Evolutionary conservation across 768 basidiomycete genomes (phyloP).

Genomic region (Mycena capillaripes): DNA sequence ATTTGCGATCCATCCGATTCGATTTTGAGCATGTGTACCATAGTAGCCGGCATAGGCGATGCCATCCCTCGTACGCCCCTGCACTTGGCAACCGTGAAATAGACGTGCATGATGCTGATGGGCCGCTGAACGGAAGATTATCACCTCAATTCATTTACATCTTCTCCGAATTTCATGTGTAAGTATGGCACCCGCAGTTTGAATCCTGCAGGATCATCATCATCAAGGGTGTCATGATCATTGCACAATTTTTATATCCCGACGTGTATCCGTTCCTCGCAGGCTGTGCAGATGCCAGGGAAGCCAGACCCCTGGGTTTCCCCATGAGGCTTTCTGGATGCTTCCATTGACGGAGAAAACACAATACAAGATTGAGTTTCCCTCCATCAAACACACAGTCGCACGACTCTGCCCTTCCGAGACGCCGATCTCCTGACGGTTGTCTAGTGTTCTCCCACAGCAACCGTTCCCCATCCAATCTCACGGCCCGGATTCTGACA

Average conservation of each 20-base stretch:
- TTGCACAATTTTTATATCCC: not conserved
- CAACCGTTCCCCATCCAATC: slow-evolving; percentile 19
- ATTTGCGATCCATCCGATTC: not conserved
- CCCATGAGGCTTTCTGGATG: not conserved
- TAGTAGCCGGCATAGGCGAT: slow-evolving; percentile 12
- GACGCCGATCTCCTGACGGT: slow-evolving; percentile 31
- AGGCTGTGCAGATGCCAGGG: slow-evolving; percentile 18
- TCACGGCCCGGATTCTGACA: slow-evolving; percentile 19
- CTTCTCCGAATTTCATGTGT: slow-evolving; percentile 11
- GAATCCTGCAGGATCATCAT: not conserved
- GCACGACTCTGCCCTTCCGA: not conserved
- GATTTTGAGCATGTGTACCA: slow-evolving; percentile 6
- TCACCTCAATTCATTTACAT: not conserved
- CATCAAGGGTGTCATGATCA: slow-evolving; percentile 23
- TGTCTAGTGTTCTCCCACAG: not conserved
- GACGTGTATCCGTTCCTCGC: slow-evolving; percentile 14
- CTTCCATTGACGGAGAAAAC: slow-evolving; percentile 30
- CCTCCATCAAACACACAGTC: not conserved
- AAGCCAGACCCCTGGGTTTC: not conserved
- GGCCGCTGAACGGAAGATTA: slow-evolving; percentile 20
- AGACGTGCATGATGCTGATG: slow-evolving; percentile 20
- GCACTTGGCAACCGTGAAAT: slow-evolving; percentile 22
- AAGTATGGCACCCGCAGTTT: not conserved
- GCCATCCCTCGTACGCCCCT: slow-evolving; percentile 6
- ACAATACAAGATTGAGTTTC: slow-evolving; percentile 23